Evolutionary conservation across 2,329 filamentous ascomycete species (phyloP), one percentile per base, ranked within the genome.

Genomic region (Alternaria incomplexa): DNA sequence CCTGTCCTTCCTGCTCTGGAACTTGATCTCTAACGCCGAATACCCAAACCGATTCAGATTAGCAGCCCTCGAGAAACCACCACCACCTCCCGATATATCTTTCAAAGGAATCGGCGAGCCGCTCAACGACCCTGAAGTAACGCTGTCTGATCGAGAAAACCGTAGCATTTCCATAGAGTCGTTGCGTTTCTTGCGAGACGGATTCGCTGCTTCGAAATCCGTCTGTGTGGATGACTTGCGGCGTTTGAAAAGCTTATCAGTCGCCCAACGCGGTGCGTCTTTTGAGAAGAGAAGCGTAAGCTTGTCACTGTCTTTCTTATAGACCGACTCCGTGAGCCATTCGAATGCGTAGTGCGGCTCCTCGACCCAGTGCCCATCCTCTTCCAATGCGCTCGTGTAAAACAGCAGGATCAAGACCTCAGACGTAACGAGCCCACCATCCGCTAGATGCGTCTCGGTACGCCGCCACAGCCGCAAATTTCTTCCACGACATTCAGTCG

Each of bases 301-400:
- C 40, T 67, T 75, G 0, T 77, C 70, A 22, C 62, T 67, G 7
- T 64, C 61, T 47, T 73, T 73, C 50, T 71, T 74, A 56, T 67
- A 71, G 1, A 63, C 61, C 5, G 71, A 66, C 2, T 75, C 70
- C 2, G 71, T 52, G 1, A 78, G 64, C 73, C 71, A 74, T 47
- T 77, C 70, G 40, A 78, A 78, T 5, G 63, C 69, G 44, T 74
- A 75, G 32, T 77, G 75, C 12, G 75, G 75, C 46, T 78, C 76
- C 55, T 78, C 73, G 3, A 78, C 75, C 76, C 76, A 78, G 20
- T 78, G 75, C 11, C 68, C 73, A 30, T 69, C 71, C 5, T 73
- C 73, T 30, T 73, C 73, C 5, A 77, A 47, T 3, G 69, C 72
- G 25, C 67, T 75, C 2, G 76, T 77, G 56, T 76, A 78, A 51